Evolutionary conservation across 768 basidiomycete genomes (phyloP), one percentile per base, ranked within the genome.

Genomic region (Leccinum arenicola): DNA sequence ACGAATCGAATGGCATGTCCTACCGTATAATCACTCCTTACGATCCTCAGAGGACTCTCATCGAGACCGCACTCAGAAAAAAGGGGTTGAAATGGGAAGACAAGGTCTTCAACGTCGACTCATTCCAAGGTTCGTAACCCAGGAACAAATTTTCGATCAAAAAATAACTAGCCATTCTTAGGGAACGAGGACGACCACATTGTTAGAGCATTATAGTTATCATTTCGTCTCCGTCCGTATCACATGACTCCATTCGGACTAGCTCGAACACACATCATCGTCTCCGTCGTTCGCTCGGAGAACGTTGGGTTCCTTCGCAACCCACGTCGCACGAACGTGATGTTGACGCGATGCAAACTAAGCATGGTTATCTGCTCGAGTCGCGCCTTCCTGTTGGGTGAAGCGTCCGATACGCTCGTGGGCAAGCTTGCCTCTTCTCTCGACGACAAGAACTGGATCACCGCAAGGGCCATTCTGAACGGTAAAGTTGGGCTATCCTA

Each of bases 11-110:
- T 56, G 63, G 68, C 0, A 78, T 75, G 64, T 72, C 74, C 3
- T 92, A 80, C 74, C 78, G 81, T 50, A 83, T 94, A 54, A 86
- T 94, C 52, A 91, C 88, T 6, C 91, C 91, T 0, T 94, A 93
- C 75, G 89, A 89, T 66, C 83, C 76, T 1, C 91, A 93, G 68
- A 75, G 88, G 17, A 78, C 66, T 55, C 58, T 64, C 9, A 81
- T 93, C 66, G 89, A 92, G 70, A 65, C 68, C 1, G 65, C 60
- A 6, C 81, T 93, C 70, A 78, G 83, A 64, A 36, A 45, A 0
- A 72, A 70, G n/a, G 74, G 71, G 0, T 67, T 93, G 6, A 36
- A 69, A 0, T 88, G 84, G 86, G 72, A 79, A 36, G 82, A 91
- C 67, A 91, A 79, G 58, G 83, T 83, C 40, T 91, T 88, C 74